A percentile compares a stretch with the other conserved stretches of the same genome.
Conservation (phyloP, 2,329 filamentous ascomycete genomes). For the Alternaria sp. region DNA sequence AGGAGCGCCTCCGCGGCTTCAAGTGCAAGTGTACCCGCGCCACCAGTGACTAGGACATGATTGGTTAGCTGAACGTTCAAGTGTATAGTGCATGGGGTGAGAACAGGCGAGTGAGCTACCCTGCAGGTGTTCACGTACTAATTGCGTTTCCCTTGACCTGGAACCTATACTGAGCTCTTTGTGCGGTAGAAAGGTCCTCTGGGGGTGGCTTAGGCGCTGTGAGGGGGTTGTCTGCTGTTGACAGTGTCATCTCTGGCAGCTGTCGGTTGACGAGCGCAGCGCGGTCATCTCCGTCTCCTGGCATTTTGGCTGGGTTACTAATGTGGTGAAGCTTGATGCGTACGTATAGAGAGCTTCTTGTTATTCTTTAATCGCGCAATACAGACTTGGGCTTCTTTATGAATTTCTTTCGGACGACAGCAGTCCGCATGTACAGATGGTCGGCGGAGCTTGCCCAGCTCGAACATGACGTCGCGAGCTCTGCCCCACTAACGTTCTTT, state of each 20-base stretch:
- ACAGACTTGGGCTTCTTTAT: not conserved
- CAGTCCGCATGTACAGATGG: constrained; percentile 14
- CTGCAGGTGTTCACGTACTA: constrained; percentile 50
- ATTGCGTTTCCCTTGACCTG: constrained; percentile 63
- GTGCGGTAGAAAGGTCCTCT: constrained; percentile 51
- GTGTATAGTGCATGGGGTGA: not conserved
- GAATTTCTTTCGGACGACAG: constrained; percentile 22
- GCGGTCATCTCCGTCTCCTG: constrained; percentile 50
- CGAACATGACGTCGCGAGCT: constrained; percentile 21
- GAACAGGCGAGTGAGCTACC: constrained; percentile 19
- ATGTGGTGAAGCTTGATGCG: not conserved
- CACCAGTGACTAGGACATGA: constrained; percentile 65
- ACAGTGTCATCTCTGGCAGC: constrained; percentile 61
- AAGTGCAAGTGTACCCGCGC: constrained; percentile 70
- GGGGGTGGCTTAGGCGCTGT: constrained; percentile 55
- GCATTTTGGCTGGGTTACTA: constrained; percentile 30
- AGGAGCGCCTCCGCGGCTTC: constrained; percentile 68
- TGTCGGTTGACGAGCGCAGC: constrained; percentile 55
- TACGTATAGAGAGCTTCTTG: not conserved
- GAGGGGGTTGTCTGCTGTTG: constrained; percentile 54
- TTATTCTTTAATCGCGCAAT: too few relatives aligned
- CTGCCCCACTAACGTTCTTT: constrained; percentile 17
- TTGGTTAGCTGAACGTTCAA: constrained; percentile 4
- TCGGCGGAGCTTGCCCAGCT: constrained; percentile 16
- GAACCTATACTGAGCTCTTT: constrained; percentile 59